A percentile compares a stretch with the other conserved stretches of the same genome.
Conservation (phyloP, 2,329 filamentous ascomycete species). For the Sclerotinia spermophila region DNA sequence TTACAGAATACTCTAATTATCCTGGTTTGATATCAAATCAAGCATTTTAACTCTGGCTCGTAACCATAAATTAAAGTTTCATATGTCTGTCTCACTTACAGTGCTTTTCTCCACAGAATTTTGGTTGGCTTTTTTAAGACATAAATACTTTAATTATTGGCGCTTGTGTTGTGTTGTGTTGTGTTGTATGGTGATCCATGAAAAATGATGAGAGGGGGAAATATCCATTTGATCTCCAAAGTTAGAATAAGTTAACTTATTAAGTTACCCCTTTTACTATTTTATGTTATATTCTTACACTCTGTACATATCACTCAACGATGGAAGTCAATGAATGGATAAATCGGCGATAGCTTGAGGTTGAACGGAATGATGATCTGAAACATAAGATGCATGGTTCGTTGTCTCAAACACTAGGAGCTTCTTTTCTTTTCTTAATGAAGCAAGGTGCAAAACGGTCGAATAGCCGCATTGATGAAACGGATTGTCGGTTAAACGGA, state of each 20-base stretch:
- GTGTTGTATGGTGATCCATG: too few relatives aligned
- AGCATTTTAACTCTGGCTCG: background rate
- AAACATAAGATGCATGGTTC: constrained; percentile 1
- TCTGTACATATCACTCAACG: background rate
- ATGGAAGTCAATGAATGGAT: background rate
- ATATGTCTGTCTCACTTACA: background rate
- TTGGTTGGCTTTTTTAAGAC: too few relatives aligned
- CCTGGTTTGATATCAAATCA: background rate
- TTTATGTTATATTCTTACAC: too few relatives aligned
- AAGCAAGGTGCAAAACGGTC: background rate
- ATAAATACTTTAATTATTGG: too few relatives aligned
- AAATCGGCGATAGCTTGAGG: background rate
- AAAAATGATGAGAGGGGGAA: background rate
- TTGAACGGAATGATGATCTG: background rate
- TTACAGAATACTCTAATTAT: background rate
- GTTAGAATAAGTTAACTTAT: too few relatives aligned
- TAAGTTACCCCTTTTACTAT: background rate
- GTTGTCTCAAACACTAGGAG: constrained; percentile 3
- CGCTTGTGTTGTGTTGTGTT: too few relatives aligned
- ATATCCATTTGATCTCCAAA: background rate
- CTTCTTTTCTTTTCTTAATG: background rate
- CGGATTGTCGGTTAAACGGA: background rate
- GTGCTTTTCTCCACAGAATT: background rate
- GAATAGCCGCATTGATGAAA: background rate
- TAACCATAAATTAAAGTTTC: constrained; percentile 1